These are phyloP conservation scores for Claviceps pazoutovae DNA, from an alignment of 2,329 filamentous ascomycete species.

Conservation along the genomic window DNA sequence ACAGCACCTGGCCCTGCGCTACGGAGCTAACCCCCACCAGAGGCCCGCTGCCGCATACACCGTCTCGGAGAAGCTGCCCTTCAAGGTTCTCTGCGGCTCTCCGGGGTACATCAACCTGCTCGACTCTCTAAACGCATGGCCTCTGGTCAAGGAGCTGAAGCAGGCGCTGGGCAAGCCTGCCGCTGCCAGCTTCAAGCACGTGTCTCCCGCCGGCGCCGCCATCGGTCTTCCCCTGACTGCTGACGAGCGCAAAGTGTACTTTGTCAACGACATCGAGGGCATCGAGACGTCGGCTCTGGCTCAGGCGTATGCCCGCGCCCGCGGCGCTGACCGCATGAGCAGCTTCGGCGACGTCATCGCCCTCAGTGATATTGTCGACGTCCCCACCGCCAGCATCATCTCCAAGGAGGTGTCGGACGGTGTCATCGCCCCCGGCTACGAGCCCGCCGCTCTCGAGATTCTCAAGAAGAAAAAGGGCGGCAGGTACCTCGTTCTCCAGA, in stretches of 20 bases:
- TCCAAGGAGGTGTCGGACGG: conserved; percentile 95
- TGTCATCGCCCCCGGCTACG: conserved; percentile 81
- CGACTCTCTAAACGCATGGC: conserved; percentile 93
- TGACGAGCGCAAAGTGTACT: conserved; percentile 92
- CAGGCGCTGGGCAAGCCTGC: conserved; percentile 75
- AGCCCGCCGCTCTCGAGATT: conserved; percentile 73
- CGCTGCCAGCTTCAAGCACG: conserved; percentile 97
- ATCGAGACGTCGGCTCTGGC: conserved; percentile 77
- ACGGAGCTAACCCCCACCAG: conserved; percentile 96
- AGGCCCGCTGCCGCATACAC: conserved; percentile 85
- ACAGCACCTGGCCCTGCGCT: conserved; percentile 76
- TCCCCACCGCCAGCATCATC: conserved; percentile 93
- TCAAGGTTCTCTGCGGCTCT: conserved; percentile 80
- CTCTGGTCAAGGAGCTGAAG: conserved; percentile 90
- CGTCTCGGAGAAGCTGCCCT: conserved; percentile 63
- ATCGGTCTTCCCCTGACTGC: conserved; percentile 78
- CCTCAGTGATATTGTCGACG: conserved; percentile 78
- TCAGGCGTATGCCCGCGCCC: conserved; percentile 88
- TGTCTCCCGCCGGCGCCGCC: conserved; percentile 89
- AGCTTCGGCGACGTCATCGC: conserved; percentile 96
- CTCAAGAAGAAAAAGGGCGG: conserved; percentile 97
- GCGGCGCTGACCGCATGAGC: conserved; percentile 95
- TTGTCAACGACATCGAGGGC: conserved; percentile 88
- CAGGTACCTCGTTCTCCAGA: conserved; percentile 90
- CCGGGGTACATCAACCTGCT: conserved; percentile 97